These are phyloP conservation scores for Rubia tinctorum DNA, from an alignment of 305 asterid species.

Conservation along the genomic window DNA sequence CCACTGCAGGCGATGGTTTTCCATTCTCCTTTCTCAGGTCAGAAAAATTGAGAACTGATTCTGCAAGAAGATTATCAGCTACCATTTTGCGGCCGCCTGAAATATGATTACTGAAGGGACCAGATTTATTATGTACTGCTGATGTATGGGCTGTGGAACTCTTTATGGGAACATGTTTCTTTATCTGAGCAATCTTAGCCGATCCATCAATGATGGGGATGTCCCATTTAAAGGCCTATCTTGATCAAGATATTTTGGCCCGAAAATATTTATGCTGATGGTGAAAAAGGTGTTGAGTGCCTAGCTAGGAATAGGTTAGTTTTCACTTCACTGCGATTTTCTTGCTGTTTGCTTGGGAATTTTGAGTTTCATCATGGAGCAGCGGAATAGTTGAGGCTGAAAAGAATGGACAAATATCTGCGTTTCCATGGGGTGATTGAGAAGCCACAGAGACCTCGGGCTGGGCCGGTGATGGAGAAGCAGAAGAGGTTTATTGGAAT, in stretches of 20 bases:
- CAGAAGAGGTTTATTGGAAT: conserved; percentile 87
- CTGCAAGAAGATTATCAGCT: conserved; percentile 79
- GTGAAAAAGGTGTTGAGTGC: conserved; percentile 14
- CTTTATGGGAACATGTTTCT: conserved; percentile 54
- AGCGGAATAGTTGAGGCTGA: conserved; percentile 17
- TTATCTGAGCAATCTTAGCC: conserved; percentile 43
- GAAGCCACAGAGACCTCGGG: conserved; percentile 65
- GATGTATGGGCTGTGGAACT: conserved; percentile 53
- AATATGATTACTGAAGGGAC: conserved; percentile 44
- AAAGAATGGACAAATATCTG: conserved; percentile 57
- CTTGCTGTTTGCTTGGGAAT: conserved; percentile 18
- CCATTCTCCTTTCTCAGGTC: conserved; percentile 71
- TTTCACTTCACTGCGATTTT: conserved; percentile 3
- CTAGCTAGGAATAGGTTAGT: neutral
- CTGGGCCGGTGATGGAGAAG: conserved; percentile 57
- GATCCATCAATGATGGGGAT: conserved; percentile 44
- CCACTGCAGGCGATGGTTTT: conserved; percentile 62
- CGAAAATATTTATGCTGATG: conserved; percentile 23
- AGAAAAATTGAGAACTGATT: conserved; percentile 63
- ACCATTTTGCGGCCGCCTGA: conserved; percentile 63
- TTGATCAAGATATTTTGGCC: conserved; percentile 29
- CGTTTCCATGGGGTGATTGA: conserved; percentile 54
- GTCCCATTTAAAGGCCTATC: conserved; percentile 37
- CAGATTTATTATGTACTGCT: conserved; percentile 50
- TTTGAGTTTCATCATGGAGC: conserved; percentile 22